A percentile compares a stretch with the other conserved stretches of the same genome.
phyloP scores from a whole-genome alignment of 345 rosid genomes.

The Melastoma malabathricum region DNA sequence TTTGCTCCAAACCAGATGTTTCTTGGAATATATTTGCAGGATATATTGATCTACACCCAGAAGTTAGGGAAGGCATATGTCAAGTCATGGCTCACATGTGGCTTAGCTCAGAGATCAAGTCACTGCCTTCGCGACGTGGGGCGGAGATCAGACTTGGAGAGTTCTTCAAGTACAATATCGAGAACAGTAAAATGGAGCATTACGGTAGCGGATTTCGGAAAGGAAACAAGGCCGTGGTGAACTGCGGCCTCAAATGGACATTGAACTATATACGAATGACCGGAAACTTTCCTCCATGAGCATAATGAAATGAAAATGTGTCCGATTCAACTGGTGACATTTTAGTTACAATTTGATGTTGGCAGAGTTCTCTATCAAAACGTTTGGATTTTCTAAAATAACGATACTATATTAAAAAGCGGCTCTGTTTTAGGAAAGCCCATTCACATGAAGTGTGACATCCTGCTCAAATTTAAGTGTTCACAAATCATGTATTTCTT shows the following conservation, averaged over 20 bases:
- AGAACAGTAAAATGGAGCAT: neutral
- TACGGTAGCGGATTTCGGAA: slow-evolving; percentile 9
- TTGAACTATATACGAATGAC: slow-evolving; percentile 5
- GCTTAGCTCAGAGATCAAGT: slow-evolving; percentile 5
- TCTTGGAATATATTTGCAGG: slow-evolving; percentile 8
- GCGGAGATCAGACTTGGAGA: slow-evolving; percentile 2
- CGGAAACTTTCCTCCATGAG: slow-evolving; percentile 7
- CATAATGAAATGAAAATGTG: no score
- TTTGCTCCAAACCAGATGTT: no score
- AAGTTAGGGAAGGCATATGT: slow-evolving; percentile 9
- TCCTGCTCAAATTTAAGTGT: no score
- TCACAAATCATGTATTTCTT: no score
- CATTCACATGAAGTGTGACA: no score
- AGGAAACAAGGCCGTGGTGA: neutral
- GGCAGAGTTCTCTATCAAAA: no score
- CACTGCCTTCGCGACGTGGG: neutral
- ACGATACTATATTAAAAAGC: no score
- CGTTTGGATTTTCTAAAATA: no score
- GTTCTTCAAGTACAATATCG: neutral
- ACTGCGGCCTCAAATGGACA: slow-evolving; percentile 6
- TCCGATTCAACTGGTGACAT: no score
- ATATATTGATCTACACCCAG: neutral
- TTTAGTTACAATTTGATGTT: no score
- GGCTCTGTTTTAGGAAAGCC: no score
- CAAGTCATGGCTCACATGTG: slow-evolving; percentile 8